phyloP scores from a whole-genome alignment of 129 eudicot genomes.

The Kitagawia praeruptora region DNA sequence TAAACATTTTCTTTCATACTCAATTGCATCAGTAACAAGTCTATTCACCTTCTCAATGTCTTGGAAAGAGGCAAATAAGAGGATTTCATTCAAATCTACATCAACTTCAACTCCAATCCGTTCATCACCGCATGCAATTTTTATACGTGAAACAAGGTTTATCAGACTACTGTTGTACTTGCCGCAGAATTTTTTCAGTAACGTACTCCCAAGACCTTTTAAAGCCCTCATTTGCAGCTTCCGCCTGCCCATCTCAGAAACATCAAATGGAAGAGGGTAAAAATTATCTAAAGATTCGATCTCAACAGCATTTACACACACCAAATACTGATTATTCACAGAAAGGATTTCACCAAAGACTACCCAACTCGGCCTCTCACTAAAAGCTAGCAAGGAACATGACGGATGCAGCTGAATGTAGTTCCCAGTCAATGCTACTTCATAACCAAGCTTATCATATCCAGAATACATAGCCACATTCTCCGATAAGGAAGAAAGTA shows the following conservation, averaged over 20 bases:
- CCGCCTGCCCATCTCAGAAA: conserved; percentile 31
- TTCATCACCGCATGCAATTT: conserved; percentile 38
- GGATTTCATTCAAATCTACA: conserved; percentile 46
- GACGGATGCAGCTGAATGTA: conserved; percentile 79
- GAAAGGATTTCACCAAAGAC: conserved; percentile 81
- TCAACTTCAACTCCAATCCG: conserved; percentile 64
- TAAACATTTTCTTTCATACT: conserved; percentile 54
- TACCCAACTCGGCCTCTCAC: conserved; percentile 72
- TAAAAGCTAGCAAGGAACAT: conserved; percentile 61
- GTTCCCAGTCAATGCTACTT: conserved; percentile 58
- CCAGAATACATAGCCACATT: conserved; percentile 85
- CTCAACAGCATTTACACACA: conserved; percentile 65
- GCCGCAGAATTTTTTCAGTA: conserved; percentile 75
- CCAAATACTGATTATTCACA: conserved; percentile 51
- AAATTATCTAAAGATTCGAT: conserved; percentile 38
- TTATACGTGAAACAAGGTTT: conserved; percentile 47
- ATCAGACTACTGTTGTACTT: conserved; percentile 40
- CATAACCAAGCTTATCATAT: conserved; percentile 79
- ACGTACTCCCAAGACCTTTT: conserved; percentile 48
- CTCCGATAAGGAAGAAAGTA: conserved; percentile 67
- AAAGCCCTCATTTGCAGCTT: conserved; percentile 45
- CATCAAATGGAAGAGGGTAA: conserved; percentile 55
- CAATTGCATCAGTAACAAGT: conserved; percentile 36
- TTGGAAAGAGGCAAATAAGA: conserved; percentile 43
- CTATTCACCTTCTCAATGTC: conserved; percentile 47